A percentile compares a stretch with the other conserved stretches of the same genome.
Evolutionary conservation across 805 yeast species (phyloP).

Genomic region (Lipomyces orientalis): DNA sequence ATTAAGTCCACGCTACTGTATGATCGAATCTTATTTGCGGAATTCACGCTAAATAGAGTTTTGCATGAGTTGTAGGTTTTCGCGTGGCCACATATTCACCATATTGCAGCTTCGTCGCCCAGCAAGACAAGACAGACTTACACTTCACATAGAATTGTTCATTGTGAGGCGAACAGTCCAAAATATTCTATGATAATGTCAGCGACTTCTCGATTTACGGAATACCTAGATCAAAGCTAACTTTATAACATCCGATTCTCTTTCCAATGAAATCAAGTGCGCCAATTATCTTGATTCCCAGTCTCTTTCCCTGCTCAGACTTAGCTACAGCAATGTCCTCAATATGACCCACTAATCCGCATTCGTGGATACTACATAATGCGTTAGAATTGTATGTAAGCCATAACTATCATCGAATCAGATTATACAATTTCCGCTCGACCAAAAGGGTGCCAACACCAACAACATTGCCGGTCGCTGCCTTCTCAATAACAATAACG

Average conservation of each 20-base stretch:
- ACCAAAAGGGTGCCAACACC: slow-evolving; percentile 84
- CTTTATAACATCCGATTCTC: slow-evolving; percentile 77
- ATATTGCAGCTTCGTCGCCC: too few species aligned
- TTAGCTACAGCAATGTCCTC: slow-evolving; percentile 87
- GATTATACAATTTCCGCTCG: slow-evolving; percentile 62
- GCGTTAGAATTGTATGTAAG: not conserved
- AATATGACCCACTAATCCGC: slow-evolving; percentile 89
- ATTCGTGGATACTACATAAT: slow-evolving; percentile 65
- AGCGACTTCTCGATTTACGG: not conserved
- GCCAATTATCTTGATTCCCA: slow-evolving; percentile 73
- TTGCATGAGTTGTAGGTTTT: too few species aligned
- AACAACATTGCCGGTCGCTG: slow-evolving; percentile 57
- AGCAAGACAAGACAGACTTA: slow-evolving; percentile 2
- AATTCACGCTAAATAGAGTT: too few species aligned
- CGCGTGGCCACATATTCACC: too few species aligned
- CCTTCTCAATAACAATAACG: slow-evolving; percentile 69
- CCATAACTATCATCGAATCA: not conserved
- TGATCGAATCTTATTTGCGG: too few species aligned
- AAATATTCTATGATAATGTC: slow-evolving; percentile 49
- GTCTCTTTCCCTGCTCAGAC: slow-evolving; percentile 79
- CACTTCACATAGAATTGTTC: slow-evolving; percentile 88
- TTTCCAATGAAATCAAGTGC: slow-evolving; percentile 65
- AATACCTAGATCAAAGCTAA: slow-evolving; percentile 40
- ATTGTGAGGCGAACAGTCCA: slow-evolving; percentile 87
- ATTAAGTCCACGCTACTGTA: too few species aligned